phyloP scores from a whole-genome alignment of 495 filamentous ascomycete species.

The Trichocladium antarcticum region DNA sequence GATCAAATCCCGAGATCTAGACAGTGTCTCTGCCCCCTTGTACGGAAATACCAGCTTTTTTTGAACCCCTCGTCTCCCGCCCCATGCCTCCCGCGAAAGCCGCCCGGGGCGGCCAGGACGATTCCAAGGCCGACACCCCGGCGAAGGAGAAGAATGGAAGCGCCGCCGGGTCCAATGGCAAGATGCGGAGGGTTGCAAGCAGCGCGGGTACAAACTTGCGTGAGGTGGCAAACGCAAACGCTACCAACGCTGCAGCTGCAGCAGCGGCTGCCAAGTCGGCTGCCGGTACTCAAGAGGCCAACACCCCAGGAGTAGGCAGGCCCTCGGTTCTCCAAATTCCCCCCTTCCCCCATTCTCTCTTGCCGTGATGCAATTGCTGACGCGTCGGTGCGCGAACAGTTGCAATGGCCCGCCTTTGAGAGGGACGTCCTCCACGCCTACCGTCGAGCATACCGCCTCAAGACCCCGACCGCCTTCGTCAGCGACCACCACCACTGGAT shows the following conservation, averaged over 20 bases:
- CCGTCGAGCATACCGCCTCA: slow-evolving; percentile 63
- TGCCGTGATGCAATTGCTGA: slow-evolving; percentile 11
- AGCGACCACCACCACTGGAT: slow-evolving; percentile 61
- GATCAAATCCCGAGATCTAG: not conserved
- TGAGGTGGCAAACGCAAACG: slow-evolving; percentile 28
- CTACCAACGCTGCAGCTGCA: slow-evolving; percentile 21
- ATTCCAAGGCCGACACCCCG: slow-evolving; percentile 36
- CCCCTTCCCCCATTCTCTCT: not conserved
- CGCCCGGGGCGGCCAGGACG: slow-evolving; percentile 31
- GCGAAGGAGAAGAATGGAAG: slow-evolving; percentile 37
- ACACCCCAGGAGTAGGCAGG: slow-evolving; percentile 23
- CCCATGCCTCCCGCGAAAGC: slow-evolving; percentile 31
- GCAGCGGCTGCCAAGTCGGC: slow-evolving; percentile 12
- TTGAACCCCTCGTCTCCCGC: not conserved
- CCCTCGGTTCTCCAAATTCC: not conserved
- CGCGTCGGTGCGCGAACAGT: slow-evolving; percentile 35
- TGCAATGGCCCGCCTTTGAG: slow-evolving; percentile 66
- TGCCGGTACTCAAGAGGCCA: slow-evolving; percentile 14
- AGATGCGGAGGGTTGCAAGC: slow-evolving; percentile 38
- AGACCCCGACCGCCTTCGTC: slow-evolving; percentile 57
- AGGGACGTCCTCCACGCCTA: slow-evolving; percentile 66
- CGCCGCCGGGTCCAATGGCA: slow-evolving; percentile 30
- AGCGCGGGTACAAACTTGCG: slow-evolving; percentile 34
- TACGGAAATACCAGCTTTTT: not conserved
- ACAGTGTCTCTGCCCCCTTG: not conserved